A percentile compares a stretch with the other conserved stretches of the same genome.
Conservation (phyloP, 2,329 filamentous ascomycete genomes). For the Cladophialophora carrionii region DNA sequence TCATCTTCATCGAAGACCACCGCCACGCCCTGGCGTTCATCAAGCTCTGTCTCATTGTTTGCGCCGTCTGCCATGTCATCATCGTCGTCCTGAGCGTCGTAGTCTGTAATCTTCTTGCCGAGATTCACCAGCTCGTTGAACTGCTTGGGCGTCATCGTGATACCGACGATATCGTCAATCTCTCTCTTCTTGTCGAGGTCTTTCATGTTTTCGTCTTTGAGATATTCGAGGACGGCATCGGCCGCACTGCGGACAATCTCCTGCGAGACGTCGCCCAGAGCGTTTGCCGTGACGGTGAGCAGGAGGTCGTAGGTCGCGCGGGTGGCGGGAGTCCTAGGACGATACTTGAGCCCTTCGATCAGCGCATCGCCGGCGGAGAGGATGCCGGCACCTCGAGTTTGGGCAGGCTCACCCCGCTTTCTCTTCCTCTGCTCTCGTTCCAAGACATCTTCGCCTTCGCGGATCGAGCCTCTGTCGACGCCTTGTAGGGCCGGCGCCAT, state of each 20-base stretch:
- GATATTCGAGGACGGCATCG: slow-evolving; percentile 83
- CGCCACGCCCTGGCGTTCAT: slow-evolving; percentile 93
- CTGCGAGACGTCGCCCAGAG: slow-evolving; percentile 88
- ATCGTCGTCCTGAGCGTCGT: slow-evolving; percentile 93
- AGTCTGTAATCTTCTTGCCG: slow-evolving; percentile 98
- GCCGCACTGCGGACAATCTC: slow-evolving; percentile 92
- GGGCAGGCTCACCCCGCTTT: slow-evolving; percentile 72
- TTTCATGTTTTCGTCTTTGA: slow-evolving; percentile 95
- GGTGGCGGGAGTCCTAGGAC: slow-evolving; percentile 87
- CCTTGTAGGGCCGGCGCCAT: slow-evolving; percentile 65
- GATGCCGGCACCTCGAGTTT: slow-evolving; percentile 73
- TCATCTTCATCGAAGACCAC: slow-evolving; percentile 94
- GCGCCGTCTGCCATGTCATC: slow-evolving; percentile 77
- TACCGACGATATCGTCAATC: slow-evolving; percentile 89
- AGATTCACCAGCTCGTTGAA: slow-evolving; percentile 97
- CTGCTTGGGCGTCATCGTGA: slow-evolving; percentile 78
- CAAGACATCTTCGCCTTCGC: slow-evolving; percentile 81
- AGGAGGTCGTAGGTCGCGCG: slow-evolving; percentile 93
- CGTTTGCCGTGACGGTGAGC: slow-evolving; percentile 82
- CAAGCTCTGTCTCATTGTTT: slow-evolving; percentile 73
- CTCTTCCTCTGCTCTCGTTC: slow-evolving; percentile 83
- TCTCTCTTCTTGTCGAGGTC: slow-evolving; percentile 99
- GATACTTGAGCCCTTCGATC: slow-evolving; percentile 89
- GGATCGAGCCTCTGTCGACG: slow-evolving; percentile 73
- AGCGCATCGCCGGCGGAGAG: slow-evolving; percentile 81